Base-by-base conservation (phyloP, 2,329 filamentous ascomycete species). In the Fusarium oligoseptatum region DNA sequence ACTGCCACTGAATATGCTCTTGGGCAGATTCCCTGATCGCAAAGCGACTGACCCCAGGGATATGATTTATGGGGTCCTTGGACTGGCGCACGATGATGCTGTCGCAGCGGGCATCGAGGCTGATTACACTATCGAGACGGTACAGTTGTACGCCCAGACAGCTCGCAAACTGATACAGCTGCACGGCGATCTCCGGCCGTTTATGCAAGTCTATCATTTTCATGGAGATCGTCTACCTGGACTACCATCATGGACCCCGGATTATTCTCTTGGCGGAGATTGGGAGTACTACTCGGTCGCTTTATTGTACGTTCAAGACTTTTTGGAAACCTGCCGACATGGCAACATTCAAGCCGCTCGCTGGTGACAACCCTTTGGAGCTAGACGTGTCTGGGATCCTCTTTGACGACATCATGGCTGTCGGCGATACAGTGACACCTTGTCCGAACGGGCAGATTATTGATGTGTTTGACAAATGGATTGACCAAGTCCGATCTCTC, bases 41-140 rank as follows among this genome's bases (percentile, higher is more conserved):
- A 60, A 20, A 29, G 57, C 57, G 17, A 60, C 17, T 43, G 37
- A 60, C 12, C 17, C n/a, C 6, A 29, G 57, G 14, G 57, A 60
- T n/a, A 60, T 43, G 57, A 39, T 60, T 4, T 60, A 60, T 17
- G 57, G 57, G 7, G 14, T 60, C 37, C 57, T 60, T 4, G 57
- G 57, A 11, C n/a, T 60, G 15, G 57, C 37, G 17, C 57, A 43
- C 3, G 37, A 60, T 3, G 57, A 60, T 39, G 57, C 57, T 32
- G 6, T 39, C 12, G 17, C 7, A 14, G 57, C 27, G 5, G 57
- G 57, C 11, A 60, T 60, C 17, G 37, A 60, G 9, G 37, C 57
- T 10, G 27, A 60, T 22, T 60, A 60, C 15, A 60, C 37, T 2
- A 43, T 60, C 17, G 37, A 27, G 37, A 41, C 57, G n/a, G 57